A percentile compares a stretch with the other conserved stretches of the same genome.
These are phyloP conservation scores for carrot (Daucus carota) DNA, from an alignment of 129 eudicot species.

Conservation along the genomic window DNA sequence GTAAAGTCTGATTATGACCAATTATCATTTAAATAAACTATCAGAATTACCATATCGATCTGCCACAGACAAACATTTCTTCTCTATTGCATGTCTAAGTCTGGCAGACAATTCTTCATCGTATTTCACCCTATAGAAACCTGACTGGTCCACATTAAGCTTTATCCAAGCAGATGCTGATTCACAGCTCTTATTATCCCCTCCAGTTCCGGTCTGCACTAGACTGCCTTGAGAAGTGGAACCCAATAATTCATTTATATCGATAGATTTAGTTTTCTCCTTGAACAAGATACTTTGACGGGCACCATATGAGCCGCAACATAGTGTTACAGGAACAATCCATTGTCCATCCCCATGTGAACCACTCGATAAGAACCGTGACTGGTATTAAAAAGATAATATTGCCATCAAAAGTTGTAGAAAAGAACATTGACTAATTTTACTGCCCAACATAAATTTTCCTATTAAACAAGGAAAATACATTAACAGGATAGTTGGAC, in stretches of 20 bases:
- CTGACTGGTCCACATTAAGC: slow-evolving; percentile 83
- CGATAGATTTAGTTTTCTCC: slow-evolving; percentile 42
- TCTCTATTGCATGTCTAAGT: slow-evolving; percentile 81
- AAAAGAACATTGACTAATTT: neutral
- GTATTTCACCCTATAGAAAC: slow-evolving; percentile 88
- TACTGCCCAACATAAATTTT: neutral
- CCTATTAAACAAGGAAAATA: slow-evolving; percentile 1
- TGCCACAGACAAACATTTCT: slow-evolving; percentile 49
- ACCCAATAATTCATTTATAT: slow-evolving; percentile 27
- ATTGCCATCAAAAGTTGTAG: neutral
- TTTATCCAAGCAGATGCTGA: slow-evolving; percentile 58
- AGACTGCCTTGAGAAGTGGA: slow-evolving; percentile 20
- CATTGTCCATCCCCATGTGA: slow-evolving; percentile 74
- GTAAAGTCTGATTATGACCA: neutral
- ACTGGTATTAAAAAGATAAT: slow-evolving; percentile 33
- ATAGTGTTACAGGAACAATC: slow-evolving; percentile 84
- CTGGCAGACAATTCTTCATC: slow-evolving; percentile 69
- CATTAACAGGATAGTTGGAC: neutral
- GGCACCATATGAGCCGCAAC: slow-evolving; percentile 68
- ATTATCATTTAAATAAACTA: neutral
- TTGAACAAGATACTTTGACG: slow-evolving; percentile 54
- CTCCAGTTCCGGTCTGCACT: slow-evolving; percentile 14
- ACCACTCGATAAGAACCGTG: slow-evolving; percentile 75
- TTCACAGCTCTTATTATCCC: neutral
- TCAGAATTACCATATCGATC: slow-evolving; percentile 70